A percentile compares a stretch with the other conserved stretches of the same genome.
phyloP scores from a whole-genome alignment of 345 rosid species.

The Gossypium turneri region DNA sequence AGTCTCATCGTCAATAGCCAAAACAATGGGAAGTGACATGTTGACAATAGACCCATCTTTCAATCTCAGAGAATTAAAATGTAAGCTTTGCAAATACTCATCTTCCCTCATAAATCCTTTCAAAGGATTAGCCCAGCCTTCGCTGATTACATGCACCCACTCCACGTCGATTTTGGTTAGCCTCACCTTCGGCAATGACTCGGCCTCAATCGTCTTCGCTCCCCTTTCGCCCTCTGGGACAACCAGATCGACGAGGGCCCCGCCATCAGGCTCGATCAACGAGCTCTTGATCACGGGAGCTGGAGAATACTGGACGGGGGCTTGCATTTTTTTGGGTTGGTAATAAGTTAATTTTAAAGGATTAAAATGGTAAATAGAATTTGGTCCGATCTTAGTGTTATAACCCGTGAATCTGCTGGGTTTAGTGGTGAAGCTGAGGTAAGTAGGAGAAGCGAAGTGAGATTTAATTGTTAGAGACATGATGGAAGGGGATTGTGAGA shows the following conservation, averaged over 20 bases:
- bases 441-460: constrained; percentile 9
- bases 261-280: constrained; percentile 94
- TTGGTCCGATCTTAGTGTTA: constrained; percentile 20
- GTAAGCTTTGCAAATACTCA: constrained; percentile 87
- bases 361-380: constrained; percentile 39
- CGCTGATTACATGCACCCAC: constrained; percentile 92
- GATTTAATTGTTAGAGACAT: constrained; percentile 11
- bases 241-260: constrained; percentile 59
- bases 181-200: constrained; percentile 56
- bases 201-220: constrained; percentile 52
- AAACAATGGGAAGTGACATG: constrained; percentile 95
- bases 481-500: constrained; percentile 3
- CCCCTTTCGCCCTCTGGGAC: constrained; percentile 56
- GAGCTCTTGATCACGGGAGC: constrained; percentile 46
- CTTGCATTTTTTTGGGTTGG: constrained; percentile 23
- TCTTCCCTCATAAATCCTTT: constrained; percentile 93
- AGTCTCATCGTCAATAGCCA: constrained; percentile 77
- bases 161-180: constrained; percentile 74
- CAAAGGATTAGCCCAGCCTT: constrained; percentile 97
- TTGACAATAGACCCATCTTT: constrained; percentile 60
- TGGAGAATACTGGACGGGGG: constrained; percentile 11
- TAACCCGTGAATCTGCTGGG: neutral
- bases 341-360: constrained; percentile 24
- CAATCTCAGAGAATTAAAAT: constrained; percentile 66
- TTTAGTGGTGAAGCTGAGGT: constrained; percentile 6